Percentiles rank a stretch among this genome's conserved stretches.
Conservation (phyloP, 306 rosid species). For the Malus orientalis region DNA sequence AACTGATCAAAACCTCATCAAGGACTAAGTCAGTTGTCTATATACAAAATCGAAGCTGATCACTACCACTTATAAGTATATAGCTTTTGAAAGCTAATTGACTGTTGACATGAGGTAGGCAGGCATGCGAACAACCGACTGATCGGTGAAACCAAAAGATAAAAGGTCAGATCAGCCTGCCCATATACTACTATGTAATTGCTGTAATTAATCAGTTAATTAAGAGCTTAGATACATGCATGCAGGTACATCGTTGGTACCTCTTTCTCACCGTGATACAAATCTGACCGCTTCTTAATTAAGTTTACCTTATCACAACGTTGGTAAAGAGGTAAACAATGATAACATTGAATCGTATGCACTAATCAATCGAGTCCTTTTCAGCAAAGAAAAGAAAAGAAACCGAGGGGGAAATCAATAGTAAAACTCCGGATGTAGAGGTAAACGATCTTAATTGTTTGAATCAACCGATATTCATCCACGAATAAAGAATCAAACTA, state of each 20-base stretch:
- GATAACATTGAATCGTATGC: not conserved
- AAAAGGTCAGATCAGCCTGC: not conserved
- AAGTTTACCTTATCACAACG: too few relatives aligned
- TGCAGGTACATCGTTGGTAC: not conserved
- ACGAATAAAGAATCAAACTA: too few relatives aligned
- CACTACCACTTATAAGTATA: not conserved
- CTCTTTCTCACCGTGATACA: not conserved
- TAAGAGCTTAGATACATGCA: not conserved
- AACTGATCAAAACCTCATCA: not conserved
- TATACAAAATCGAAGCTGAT: not conserved
- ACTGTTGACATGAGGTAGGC: not conserved
- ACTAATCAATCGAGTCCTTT: not conserved
- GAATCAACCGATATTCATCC: too few relatives aligned
- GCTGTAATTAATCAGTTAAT: not conserved
- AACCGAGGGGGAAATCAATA: not conserved
- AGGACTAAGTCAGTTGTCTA: not conserved
- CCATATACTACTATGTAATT: not conserved
- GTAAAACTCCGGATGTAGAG: not conserved
- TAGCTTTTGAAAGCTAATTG: not conserved
- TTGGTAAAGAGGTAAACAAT: not conserved
- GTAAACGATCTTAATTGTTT: too few relatives aligned
- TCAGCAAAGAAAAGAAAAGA: too few relatives aligned
- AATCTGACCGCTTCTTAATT: not conserved
- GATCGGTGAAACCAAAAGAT: not conserved
- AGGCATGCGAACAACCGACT: not conserved